Conservation (phyloP, 257 asterid genomes). For the Capsicum pubescens region DNA sequence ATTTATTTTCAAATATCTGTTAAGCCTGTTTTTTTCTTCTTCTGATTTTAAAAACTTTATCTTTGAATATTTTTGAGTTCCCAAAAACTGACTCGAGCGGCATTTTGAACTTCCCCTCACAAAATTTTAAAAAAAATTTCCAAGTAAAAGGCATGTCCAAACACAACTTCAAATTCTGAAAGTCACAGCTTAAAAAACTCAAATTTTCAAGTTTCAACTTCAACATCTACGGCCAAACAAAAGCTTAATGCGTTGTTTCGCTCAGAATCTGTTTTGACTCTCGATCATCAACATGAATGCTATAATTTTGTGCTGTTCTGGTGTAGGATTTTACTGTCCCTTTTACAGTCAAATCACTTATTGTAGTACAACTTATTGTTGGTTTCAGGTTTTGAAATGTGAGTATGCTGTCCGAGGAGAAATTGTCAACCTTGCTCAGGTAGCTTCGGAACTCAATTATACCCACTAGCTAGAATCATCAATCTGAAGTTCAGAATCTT, state of each 20-base stretch:
- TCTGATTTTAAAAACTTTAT: no score
- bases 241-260: background rate
- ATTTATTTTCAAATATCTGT: no score
- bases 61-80: no score
- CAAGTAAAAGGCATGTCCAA: no score
- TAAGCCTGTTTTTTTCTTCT: no score
- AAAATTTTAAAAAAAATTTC: no score
- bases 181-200: no score
- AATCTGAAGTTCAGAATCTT: slow-evolving; percentile 9
- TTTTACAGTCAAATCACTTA: background rate
- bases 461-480: background rate
- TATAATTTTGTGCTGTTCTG: background rate
- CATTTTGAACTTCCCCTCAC: no score
- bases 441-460: slow-evolving; percentile 30
- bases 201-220: no score
- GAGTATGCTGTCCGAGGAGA: slow-evolving; percentile 99
- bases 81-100: no score
- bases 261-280: background rate
- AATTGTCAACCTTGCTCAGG: slow-evolving; percentile 93
- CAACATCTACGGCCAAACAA: no score
- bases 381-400: slow-evolving; percentile 76
- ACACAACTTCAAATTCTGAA: no score
- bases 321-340: background rate
- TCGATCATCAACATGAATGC: background rate
- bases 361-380: background rate